Percentiles rank a stretch among this genome's conserved stretches.
phyloP scores from a whole-genome alignment of 78 protist species.

The Bigelowiella natans region DNA sequence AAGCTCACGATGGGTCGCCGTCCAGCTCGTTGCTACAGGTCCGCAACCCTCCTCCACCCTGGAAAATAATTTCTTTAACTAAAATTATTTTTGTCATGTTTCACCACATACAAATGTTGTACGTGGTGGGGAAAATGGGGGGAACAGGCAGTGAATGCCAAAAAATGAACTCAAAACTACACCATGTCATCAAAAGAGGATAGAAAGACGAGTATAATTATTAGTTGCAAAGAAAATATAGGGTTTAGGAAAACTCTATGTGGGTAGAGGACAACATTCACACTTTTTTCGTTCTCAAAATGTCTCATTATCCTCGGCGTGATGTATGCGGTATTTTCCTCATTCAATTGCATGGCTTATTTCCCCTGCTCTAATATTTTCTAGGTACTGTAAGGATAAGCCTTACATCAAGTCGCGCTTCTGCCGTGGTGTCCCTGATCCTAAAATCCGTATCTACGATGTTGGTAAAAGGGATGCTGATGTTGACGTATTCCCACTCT shows the following conservation, averaged over 20 bases:
- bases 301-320: background rate
- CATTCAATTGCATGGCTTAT: too few species aligned
- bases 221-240: background rate
- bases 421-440: constrained; percentile 98
- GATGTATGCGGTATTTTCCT: background rate
- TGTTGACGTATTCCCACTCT: constrained; percentile 92
- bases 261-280: background rate
- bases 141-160: too few species aligned
- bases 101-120: too few species aligned
- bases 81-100: too few species aligned
- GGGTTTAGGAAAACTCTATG: too few species aligned
- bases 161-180: too few species aligned
- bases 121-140: too few species aligned
- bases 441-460: constrained; percentile 89
- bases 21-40: constrained; percentile 75
- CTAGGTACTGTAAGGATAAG: constrained; percentile 86
- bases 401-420: constrained; percentile 98
- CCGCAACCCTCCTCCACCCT: too few species aligned
- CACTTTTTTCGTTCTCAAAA: too few species aligned
- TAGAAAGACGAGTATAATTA: background rate
- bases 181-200: background rate
- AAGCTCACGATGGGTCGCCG: constrained; percentile 48
- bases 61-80: too few species aligned
- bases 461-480: constrained; percentile 88
- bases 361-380: constrained; percentile 14